Conservation (phyloP, 2,329 filamentous ascomycete species). For the Mycosphaerella sp. region DNA sequence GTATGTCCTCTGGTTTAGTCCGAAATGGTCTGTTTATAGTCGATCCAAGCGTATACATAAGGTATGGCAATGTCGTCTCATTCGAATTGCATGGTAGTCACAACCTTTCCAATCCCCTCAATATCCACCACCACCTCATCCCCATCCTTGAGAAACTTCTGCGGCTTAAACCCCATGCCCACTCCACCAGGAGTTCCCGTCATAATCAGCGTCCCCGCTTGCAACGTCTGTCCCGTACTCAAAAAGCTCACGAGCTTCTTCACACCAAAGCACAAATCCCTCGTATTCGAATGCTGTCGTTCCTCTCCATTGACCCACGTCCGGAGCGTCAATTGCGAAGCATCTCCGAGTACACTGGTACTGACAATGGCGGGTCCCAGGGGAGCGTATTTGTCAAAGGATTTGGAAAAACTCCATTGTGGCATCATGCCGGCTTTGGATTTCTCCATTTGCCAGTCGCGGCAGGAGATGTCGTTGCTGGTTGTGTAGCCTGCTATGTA, state of each 20-base stretch:
- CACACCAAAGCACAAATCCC: slow-evolving; percentile 45
- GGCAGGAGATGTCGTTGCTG: slow-evolving; percentile 74
- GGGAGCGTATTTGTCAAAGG: slow-evolving; percentile 53
- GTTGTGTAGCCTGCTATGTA: slow-evolving; percentile 70
- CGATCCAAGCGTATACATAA: no score
- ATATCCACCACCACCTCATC: slow-evolving; percentile 34
- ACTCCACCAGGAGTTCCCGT: slow-evolving; percentile 45
- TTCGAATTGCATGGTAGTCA: slow-evolving; percentile 33
- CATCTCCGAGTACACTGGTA: slow-evolving; percentile 40
- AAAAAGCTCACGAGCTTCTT: slow-evolving; percentile 33
- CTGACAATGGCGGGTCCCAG: slow-evolving; percentile 48
- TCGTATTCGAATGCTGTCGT: slow-evolving; percentile 40
- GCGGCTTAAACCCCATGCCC: slow-evolving; percentile 31
- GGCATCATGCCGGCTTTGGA: slow-evolving; percentile 46
- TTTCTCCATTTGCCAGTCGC: slow-evolving; percentile 52
- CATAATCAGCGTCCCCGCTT: slow-evolving; percentile 47
- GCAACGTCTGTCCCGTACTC: slow-evolving; percentile 38
- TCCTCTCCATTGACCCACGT: slow-evolving; percentile 47
- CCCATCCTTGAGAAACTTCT: slow-evolving; percentile 31
- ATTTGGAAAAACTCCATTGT: slow-evolving; percentile 56
- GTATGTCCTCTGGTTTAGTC: no score
- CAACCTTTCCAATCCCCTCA: slow-evolving; percentile 32
- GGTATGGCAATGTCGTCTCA: no score
- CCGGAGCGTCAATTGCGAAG: slow-evolving; percentile 39
- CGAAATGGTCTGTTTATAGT: no score